Percentiles rank a stretch among this genome's conserved stretches.
These are phyloP conservation scores for Scalesia atractyloides DNA, from an alignment of 129 eudicot genomes.

Conservation along the genomic window DNA sequence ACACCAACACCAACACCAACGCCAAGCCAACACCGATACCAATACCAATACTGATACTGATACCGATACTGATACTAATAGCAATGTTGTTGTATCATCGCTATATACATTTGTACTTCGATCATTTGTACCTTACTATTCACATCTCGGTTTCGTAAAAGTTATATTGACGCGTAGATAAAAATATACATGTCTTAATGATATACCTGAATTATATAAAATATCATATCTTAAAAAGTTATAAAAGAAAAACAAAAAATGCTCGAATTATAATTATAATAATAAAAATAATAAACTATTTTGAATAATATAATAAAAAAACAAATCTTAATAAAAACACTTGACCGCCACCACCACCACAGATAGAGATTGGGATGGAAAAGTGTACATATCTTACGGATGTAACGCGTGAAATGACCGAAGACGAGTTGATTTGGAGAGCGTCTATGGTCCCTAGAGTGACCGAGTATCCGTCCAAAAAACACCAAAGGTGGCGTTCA, in stretches of 20 bases:
- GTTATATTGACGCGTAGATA: too few relatives aligned
- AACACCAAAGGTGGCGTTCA: constrained; percentile 67
- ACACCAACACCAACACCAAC: constrained; percentile 5
- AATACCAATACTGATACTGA: constrained; percentile 6
- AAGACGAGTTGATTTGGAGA: constrained; percentile 57
- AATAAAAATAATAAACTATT: too few relatives aligned
- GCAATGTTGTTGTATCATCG: background rate
- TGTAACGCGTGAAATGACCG: constrained; percentile 48
- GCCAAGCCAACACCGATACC: constrained; percentile 2
- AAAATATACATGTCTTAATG: too few relatives aligned
- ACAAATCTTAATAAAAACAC: too few relatives aligned
- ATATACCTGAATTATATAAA: too few relatives aligned
- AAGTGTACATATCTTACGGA: constrained; percentile 27
- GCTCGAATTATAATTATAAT: too few relatives aligned
- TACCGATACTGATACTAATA: constrained; percentile 6
- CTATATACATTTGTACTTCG: too few relatives aligned
- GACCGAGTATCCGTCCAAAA: constrained; percentile 36
- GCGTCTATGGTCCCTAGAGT: constrained; percentile 67
- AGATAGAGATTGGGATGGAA: constrained; percentile 14
- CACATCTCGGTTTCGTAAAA: too few relatives aligned
- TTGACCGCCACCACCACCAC: constrained; percentile 8
- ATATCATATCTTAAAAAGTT: too few relatives aligned
- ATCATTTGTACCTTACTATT: too few relatives aligned
- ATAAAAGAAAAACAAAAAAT: too few relatives aligned
- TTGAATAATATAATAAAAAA: too few relatives aligned